These are phyloP conservation scores for Penicillium sclerotiorum DNA, from an alignment of 2,329 filamentous ascomycete species.

Conservation along the genomic window DNA sequence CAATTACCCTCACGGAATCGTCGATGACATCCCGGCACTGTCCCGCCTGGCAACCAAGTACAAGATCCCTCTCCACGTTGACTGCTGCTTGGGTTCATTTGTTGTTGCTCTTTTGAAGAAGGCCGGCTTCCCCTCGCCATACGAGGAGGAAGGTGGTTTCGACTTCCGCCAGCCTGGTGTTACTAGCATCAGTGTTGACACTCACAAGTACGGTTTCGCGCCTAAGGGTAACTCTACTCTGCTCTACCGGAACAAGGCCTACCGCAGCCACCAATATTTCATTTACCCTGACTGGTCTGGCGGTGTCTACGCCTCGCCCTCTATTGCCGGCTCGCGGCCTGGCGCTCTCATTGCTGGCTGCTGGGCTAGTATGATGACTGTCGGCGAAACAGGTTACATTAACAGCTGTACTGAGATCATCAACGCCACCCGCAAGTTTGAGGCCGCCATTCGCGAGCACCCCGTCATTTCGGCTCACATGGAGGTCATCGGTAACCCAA, in stretches of 20 bases:
- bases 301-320: slow-evolving; percentile 92
- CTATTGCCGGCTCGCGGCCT: slow-evolving; percentile 86
- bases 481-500: slow-evolving; percentile 77
- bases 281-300: slow-evolving; percentile 93
- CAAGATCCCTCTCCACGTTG: slow-evolving; percentile 87
- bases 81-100: slow-evolving; percentile 97
- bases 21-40: slow-evolving; percentile 87
- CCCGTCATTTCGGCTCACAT: slow-evolving; percentile 72
- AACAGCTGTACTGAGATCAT: slow-evolving; percentile 87
- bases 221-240: slow-evolving; percentile 96
- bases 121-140: slow-evolving; percentile 72
- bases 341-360: slow-evolving; percentile 94
- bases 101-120: slow-evolving; percentile 87
- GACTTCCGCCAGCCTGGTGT: slow-evolving; percentile 95
- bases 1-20: slow-evolving; percentile 97
- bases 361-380: slow-evolving; percentile 88
- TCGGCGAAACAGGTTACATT: slow-evolving; percentile 86
- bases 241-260: slow-evolving; percentile 77
- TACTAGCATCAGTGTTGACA: slow-evolving; percentile 93
- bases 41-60: slow-evolving; percentile 79
- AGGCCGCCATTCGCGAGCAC: slow-evolving; percentile 69
- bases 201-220: slow-evolving; percentile 98
- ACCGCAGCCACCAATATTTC: slow-evolving; percentile 93
- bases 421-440: slow-evolving; percentile 80
- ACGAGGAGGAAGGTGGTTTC: slow-evolving; percentile 73